A percentile compares a stretch with the other conserved stretches of the same genome.
phyloP scores from a whole-genome alignment of 23 red algal species.

The Pyropia yezoensis region DNA sequence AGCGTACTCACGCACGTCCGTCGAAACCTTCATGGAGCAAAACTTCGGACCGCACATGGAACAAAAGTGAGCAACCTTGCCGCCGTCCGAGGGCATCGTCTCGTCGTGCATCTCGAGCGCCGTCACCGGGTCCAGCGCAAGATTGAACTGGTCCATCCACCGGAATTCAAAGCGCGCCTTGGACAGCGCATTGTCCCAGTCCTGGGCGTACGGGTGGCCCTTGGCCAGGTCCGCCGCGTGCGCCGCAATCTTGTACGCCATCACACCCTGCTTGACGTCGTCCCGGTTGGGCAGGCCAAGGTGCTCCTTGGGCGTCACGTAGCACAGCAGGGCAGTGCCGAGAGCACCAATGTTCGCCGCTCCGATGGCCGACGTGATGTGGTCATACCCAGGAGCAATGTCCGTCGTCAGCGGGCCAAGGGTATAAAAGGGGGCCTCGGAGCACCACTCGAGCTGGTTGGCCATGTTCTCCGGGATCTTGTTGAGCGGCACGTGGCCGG shows the following conservation, averaged over 20 bases:
- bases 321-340: constrained; percentile 91
- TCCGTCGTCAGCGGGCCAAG: constrained; percentile 90
- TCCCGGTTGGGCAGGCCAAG: constrained; percentile 92
- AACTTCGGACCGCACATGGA: constrained; percentile 98
- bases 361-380: constrained; percentile 93
- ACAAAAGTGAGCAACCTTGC: constrained; percentile 93
- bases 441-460: constrained; percentile 92
- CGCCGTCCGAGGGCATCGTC: constrained; percentile 81
- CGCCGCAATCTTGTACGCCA: constrained; percentile 96
- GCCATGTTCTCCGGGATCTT: constrained; percentile 99
- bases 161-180: constrained; percentile 98
- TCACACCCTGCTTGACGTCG: constrained; percentile 93
- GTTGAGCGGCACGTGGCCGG: constrained; percentile 93
- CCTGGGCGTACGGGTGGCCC: constrained; percentile 77
- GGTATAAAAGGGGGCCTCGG: constrained; percentile 96
- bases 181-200: constrained; percentile 79
- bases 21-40: constrained; percentile 98
- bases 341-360: constrained; percentile 87
- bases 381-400: constrained; percentile 93
- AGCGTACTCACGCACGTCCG: constrained; percentile 87
- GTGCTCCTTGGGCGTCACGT: constrained; percentile 99
- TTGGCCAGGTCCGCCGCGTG: constrained; percentile 98
- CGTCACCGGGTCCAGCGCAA: constrained; percentile 80
- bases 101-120: constrained; percentile 87
- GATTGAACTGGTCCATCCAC: constrained; percentile 96